Evolutionary conservation across 148 eudicot genomes (phyloP).

Genomic region (Vaccinium darrowii): DNA sequence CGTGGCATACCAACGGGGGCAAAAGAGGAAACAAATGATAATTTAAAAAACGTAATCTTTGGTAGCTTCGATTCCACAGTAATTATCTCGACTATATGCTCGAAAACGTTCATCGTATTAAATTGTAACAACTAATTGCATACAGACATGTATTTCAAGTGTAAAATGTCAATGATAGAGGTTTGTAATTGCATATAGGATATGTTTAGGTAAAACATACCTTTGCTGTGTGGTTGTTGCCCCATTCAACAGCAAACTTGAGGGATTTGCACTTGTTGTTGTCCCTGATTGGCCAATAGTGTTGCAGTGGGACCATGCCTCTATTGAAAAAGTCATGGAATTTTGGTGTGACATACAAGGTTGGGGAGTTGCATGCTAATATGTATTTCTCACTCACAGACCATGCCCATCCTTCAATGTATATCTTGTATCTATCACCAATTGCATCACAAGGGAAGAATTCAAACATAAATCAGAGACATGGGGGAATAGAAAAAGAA

Average conservation of each 20-base stretch:
- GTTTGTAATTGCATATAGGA: background rate
- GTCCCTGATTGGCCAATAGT: constrained; percentile 59
- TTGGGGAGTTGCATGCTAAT: constrained; percentile 57
- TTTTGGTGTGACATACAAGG: constrained; percentile 42
- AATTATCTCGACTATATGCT: background rate
- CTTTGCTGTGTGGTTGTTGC: constrained; percentile 52
- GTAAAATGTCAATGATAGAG: background rate
- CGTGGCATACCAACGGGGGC: too few species aligned
- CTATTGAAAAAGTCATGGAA: constrained; percentile 45
- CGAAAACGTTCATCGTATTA: background rate
- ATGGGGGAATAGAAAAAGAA: background rate
- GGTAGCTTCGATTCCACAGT: background rate
- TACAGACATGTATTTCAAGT: background rate
- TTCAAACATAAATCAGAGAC: background rate
- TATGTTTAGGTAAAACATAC: constrained; percentile 9
- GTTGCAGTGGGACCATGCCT: constrained; percentile 49
- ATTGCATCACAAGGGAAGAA: background rate
- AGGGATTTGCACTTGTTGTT: constrained; percentile 44
- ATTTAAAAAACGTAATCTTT: background rate
- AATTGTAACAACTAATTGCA: background rate
- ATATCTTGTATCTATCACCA: constrained; percentile 49
- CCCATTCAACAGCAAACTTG: constrained; percentile 69
- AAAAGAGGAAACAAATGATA: background rate
- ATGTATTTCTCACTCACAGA: constrained; percentile 67
- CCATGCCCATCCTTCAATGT: constrained; percentile 76